Percentiles rank a stretch among this genome's conserved stretches.
These are phyloP conservation scores for Fonsecaea multimorphosa DNA, from an alignment of 2,329 filamentous ascomycete species.

Conservation along the genomic window DNA sequence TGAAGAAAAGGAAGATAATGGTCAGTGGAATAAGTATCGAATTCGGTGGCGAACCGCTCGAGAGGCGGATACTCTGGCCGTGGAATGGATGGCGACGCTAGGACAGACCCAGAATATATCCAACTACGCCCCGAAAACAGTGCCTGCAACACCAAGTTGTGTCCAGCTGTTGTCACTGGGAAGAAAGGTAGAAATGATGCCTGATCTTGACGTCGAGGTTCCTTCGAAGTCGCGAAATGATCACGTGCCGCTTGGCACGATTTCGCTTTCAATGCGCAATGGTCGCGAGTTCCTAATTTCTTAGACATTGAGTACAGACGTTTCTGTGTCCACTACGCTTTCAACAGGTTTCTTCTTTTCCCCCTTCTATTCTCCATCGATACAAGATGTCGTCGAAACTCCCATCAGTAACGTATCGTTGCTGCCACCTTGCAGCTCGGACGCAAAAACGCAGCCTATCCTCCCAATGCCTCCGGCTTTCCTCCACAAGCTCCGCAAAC, in stretches of 20 bases:
- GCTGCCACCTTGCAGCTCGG: conserved; percentile 32
- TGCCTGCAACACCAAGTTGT: not conserved
- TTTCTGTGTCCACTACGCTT: not conserved
- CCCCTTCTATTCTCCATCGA: not conserved
- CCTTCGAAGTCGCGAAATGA: not conserved
- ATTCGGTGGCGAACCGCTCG: not conserved
- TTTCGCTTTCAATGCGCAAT: conserved; percentile 9
- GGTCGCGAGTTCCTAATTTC: conserved; percentile 6
- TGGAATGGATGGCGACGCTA: not conserved
- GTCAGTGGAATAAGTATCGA: not conserved
- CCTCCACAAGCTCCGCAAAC: conserved; percentile 49
- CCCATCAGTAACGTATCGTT: conserved; percentile 30
- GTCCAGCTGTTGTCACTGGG: not conserved
- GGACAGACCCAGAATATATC: not conserved
- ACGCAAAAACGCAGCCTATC: conserved; percentile 41
- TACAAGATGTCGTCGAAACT: conserved; percentile 26
- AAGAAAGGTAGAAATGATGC: not conserved
- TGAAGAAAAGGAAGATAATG: not conserved
- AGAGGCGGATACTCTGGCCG: not conserved
- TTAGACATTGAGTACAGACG: not conserved
- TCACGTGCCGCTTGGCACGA: conserved; percentile 16
- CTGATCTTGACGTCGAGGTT: not conserved
- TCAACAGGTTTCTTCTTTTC: not conserved
- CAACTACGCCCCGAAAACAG: not conserved
- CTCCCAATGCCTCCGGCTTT: conserved; percentile 47